Conservation (phyloP, 225 moss, liverwort and hornwort species). For the Sphagnum tenellum region DNA sequence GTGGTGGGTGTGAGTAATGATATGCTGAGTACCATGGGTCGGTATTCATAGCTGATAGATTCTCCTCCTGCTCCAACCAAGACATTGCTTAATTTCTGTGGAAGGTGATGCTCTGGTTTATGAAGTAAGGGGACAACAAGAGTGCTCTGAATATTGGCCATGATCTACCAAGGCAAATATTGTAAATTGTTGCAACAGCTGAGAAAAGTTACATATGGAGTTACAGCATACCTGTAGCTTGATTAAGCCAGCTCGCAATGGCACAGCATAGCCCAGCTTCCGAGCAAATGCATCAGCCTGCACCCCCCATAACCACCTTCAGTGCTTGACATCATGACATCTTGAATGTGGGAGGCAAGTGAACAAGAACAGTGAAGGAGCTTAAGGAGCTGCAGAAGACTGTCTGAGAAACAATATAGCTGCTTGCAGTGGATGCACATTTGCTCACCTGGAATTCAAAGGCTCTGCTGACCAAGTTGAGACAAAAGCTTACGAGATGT, state of each 20-base stretch:
- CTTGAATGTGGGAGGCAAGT: neutral
- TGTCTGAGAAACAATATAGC: neutral
- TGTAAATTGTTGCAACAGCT: neutral
- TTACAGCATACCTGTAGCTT: slow-evolving; percentile 65
- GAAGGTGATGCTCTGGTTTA: too few species aligned
- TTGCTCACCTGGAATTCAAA: slow-evolving; percentile 78
- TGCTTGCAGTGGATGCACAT: too few species aligned
- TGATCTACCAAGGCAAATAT: neutral
- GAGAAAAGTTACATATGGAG: too few species aligned
- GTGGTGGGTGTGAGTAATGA: slow-evolving; percentile 97
- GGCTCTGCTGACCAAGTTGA: slow-evolving; percentile 95
- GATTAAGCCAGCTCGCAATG: slow-evolving; percentile 82
- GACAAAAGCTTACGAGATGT: slow-evolving; percentile 86
- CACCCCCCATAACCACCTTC: neutral
- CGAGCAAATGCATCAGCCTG: slow-evolving; percentile 94
- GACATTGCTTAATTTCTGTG: too few species aligned
- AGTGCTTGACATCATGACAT: neutral
- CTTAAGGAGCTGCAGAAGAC: neutral
- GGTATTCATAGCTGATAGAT: slow-evolving; percentile 93
- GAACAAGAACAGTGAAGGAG: neutral
- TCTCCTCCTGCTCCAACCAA: slow-evolving; percentile 60
- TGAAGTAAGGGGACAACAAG: too few species aligned
- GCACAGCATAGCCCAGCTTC: slow-evolving; percentile 51
- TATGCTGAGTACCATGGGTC: slow-evolving; percentile 95
- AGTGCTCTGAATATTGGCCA: too few species aligned